These are phyloP conservation scores for Dissophora ornata DNA, from an alignment of 192 early-diverging fungal genomes.

Conservation along the genomic window DNA sequence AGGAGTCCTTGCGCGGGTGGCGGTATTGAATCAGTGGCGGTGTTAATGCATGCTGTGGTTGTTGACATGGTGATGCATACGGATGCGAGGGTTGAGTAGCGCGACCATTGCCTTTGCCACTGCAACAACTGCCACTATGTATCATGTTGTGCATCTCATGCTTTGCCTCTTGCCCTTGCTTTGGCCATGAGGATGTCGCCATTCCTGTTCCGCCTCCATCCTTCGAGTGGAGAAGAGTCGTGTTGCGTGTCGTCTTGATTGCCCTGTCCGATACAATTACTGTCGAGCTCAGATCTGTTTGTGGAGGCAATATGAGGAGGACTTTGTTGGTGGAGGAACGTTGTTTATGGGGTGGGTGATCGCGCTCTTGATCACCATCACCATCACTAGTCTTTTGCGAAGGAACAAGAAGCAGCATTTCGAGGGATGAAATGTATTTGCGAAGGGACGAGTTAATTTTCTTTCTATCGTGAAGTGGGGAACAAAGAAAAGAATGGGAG, in stretches of 20 bases:
- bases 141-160: no score
- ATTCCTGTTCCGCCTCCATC: no score
- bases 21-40: not conserved
- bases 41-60: not conserved
- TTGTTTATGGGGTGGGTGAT: no score
- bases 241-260: not conserved
- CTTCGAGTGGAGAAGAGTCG: no score
- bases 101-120: no score
- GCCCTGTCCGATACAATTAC: constrained; percentile 12
- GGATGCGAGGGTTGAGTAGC: not conserved
- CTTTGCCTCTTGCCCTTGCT: no score
- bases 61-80: no score
- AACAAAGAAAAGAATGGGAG: no score
- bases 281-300: constrained; percentile 7
- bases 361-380: not conserved
- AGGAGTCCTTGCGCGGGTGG: not conserved
- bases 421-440: not conserved
- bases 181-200: no score
- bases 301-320: constrained; percentile 16
- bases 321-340: not conserved
- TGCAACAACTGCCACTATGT: no score
- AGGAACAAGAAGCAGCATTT: constrained; percentile 21
- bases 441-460: no score
- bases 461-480: no score
- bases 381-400: constrained; percentile 6